Percentiles rank a stretch among this genome's conserved stretches.
These are phyloP conservation scores for Cicer chorassanicum DNA, from an alignment of 306 rosid genomes.

Conservation along the genomic window DNA sequence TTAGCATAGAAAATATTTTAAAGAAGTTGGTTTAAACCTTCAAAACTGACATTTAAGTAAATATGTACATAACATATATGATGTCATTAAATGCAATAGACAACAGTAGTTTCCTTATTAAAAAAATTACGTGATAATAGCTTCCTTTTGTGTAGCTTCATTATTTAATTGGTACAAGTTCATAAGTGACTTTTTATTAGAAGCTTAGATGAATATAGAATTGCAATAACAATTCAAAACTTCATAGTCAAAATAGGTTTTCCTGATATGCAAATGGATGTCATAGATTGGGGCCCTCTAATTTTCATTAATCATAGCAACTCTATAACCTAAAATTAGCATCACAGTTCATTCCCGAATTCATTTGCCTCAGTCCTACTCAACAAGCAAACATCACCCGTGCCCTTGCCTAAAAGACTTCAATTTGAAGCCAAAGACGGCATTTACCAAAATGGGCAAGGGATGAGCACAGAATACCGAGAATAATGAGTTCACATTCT, in stretches of 20 bases:
- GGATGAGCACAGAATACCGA: slow-evolving; percentile 14
- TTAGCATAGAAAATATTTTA: slow-evolving; percentile 1
- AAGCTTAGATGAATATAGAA: slow-evolving; percentile 22
- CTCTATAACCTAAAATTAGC: slow-evolving; percentile 21
- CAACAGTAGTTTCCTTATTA: slow-evolving; percentile 23
- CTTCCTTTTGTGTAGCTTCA: slow-evolving; percentile 20
- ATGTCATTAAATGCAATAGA: slow-evolving; percentile 18
- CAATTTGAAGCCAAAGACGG: slow-evolving; percentile 35
- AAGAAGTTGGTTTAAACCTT: slow-evolving; percentile 4
- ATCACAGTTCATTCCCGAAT: slow-evolving; percentile 34
- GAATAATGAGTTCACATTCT: slow-evolving; percentile 10
- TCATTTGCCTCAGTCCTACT: slow-evolving; percentile 1
- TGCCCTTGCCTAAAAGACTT: slow-evolving; percentile 15
- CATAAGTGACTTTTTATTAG: slow-evolving; percentile 1
- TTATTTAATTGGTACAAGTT: slow-evolving; percentile 7
- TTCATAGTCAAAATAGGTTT: not conserved
- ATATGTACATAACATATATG: slow-evolving; percentile 16
- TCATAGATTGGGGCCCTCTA: not conserved
- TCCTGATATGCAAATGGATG: slow-evolving; percentile 4
- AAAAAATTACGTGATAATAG: slow-evolving; percentile 11
- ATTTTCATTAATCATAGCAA: not conserved
- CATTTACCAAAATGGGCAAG: not conserved
- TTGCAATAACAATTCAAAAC: slow-evolving; percentile 11
- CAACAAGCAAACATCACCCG: slow-evolving; percentile 15
- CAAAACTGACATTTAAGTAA: slow-evolving; percentile 30